Conservation (phyloP, 2,329 filamentous ascomycete species). For the Paracoccidioides brasiliensis region DNA sequence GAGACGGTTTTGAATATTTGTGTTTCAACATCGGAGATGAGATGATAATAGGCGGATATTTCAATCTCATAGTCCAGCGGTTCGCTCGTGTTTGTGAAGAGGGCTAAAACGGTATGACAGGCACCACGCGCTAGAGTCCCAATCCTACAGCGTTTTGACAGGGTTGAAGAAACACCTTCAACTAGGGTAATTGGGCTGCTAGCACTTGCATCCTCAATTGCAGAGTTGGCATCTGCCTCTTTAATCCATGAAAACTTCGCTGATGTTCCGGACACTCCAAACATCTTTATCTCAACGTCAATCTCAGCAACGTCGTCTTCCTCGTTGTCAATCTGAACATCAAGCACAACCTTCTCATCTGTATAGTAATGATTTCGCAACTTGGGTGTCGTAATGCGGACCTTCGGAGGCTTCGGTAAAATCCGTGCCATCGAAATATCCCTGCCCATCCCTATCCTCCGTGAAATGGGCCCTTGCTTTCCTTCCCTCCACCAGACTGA, state of each 20-base stretch:
- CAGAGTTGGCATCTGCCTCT: constrained; percentile 16
- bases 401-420: constrained; percentile 79
- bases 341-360: constrained; percentile 59
- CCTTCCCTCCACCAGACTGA: constrained; percentile 33
- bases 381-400: constrained; percentile 57
- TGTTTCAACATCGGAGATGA: constrained; percentile 67
- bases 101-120: constrained; percentile 22
- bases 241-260: constrained; percentile 37
- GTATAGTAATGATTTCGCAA: constrained; percentile 66
- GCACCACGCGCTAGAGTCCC: constrained; percentile 23
- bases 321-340: constrained; percentile 61
- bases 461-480: constrained; percentile 22
- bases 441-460: constrained; percentile 31
- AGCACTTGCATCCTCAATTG: constrained; percentile 12
- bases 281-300: constrained; percentile 54
- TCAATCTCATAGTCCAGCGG: constrained; percentile 53
- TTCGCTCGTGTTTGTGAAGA: constrained; percentile 41
- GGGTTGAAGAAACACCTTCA: constrained; percentile 9
- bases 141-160: constrained; percentile 20
- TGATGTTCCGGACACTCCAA: constrained; percentile 41
- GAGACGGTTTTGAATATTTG: constrained; percentile 61
- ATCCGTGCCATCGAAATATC: constrained; percentile 52
- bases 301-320: constrained; percentile 69
- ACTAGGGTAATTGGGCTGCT: constrained; percentile 13
- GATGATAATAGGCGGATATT: constrained; percentile 61